Evolutionary conservation across 2,329 filamentous ascomycete genomes (phyloP), one percentile per base, ranked within the genome.

Genomic region (Colletotrichum melonis): DNA sequence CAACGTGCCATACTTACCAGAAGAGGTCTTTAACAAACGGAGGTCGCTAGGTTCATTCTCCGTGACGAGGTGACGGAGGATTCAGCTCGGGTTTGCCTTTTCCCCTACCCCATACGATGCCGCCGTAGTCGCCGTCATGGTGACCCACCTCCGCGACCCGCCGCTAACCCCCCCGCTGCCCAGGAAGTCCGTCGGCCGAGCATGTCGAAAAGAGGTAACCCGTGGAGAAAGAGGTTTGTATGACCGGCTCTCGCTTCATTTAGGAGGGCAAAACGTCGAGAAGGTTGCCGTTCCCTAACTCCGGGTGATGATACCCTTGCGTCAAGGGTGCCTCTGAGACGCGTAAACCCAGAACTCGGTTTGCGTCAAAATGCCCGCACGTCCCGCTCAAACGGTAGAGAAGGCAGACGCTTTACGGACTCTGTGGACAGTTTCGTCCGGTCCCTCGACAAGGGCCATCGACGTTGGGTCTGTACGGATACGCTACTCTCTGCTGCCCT

Each of bases 271-370:
- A 65, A 63, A 65, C 60, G 42, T 58, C 16, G 60, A 73, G n/a
- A 70, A 30, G 35, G 24, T 56, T 30, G 28, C 30, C 14, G 26
- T 35, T 38, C 30, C 30, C 46, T n/a, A 54, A 58, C 55, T 54
- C 59, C 60, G 67, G 55, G 59, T 28, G 70, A 49, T 67, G 35
- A 35, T 70, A 73, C 56, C 70, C 70, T 72, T 62, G 70, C 70
- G 35, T 62, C 54, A 35, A 46, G 24, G 69, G 35, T 22, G 49
- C 32, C 46, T 65, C 67, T 70, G 70, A 70, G 70, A 73, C 70
- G 70, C 58, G 38, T 7, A 32, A 52, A 46, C 38, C 55, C 16
- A 35, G 59, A 59, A 38, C 49, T 69, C 52, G 52, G 59, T 63
- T 55, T 72, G 66, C 65, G 58, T 63, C 70, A 70, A 49, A 56